Evolutionary conservation across 2,329 filamentous ascomycete species (phyloP).

Genomic region (Mycosphaerella sp.): DNA sequence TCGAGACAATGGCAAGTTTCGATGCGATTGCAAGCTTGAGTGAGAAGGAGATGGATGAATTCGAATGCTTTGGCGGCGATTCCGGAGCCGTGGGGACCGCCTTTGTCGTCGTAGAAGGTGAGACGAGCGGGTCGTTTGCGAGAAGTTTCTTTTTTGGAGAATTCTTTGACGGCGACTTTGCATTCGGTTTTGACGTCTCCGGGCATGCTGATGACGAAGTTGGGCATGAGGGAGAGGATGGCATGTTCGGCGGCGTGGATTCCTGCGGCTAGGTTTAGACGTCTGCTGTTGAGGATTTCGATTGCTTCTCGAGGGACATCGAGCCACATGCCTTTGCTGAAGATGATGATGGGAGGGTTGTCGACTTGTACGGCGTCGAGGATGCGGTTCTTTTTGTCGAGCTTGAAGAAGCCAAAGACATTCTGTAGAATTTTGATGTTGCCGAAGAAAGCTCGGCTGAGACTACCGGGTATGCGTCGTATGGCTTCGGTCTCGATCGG

Average conservation of each 20-base stretch:
- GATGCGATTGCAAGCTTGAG: conserved; percentile 68
- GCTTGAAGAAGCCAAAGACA: conserved; percentile 95
- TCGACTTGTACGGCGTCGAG: conserved; percentile 90
- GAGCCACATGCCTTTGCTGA: conserved; percentile 90
- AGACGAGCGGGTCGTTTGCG: conserved; percentile 81
- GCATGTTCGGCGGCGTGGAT: conserved; percentile 96
- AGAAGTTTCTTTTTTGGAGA: conserved; percentile 60
- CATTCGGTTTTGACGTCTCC: conserved; percentile 93
- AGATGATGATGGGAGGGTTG: conserved; percentile 80
- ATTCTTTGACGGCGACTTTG: conserved; percentile 82
- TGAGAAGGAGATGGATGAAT: conserved; percentile 72
- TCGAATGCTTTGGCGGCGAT: conserved; percentile 93
- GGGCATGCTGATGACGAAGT: conserved; percentile 81
- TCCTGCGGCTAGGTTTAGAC: conserved; percentile 75
- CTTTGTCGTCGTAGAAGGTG: conserved; percentile 93
- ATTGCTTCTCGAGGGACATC: conserved; percentile 77
- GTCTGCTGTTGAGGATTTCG: conserved; percentile 64
- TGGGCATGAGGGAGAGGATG: conserved; percentile 77
- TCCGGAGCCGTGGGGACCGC: conserved; percentile 72
- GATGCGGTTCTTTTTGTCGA: conserved; percentile 78
- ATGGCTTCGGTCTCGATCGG: conserved; percentile 87
- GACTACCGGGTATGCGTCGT: conserved; percentile 58
- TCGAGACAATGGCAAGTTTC: conserved; percentile 67
- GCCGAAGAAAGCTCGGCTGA: conserved; percentile 74
- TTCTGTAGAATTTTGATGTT: conserved; percentile 77